Percentiles rank a stretch among this genome's conserved stretches.
Conservation (phyloP, 2,329 filamentous ascomycete species). For the Biscogniauxia marginata region DNA sequence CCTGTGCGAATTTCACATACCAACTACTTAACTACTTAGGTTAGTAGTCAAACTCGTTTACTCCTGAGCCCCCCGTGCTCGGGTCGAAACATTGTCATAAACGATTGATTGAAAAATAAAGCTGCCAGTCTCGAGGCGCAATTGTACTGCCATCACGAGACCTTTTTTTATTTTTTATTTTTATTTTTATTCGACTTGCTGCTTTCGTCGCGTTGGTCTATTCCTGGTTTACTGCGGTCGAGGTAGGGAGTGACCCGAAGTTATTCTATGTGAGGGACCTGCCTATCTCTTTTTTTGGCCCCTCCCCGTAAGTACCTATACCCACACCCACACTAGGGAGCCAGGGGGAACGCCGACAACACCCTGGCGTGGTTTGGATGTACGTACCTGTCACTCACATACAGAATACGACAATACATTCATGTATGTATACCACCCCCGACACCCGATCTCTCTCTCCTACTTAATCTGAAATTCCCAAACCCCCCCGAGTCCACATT, state of each 20-base stretch:
- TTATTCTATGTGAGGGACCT: neutral
- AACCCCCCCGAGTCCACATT: neutral
- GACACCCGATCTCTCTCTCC: conserved; percentile 6
- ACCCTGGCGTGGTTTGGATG: neutral
- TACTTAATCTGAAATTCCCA: conserved; percentile 17
- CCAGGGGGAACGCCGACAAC: conserved; percentile 4
- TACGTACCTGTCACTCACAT: neutral
- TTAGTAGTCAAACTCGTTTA: neutral
- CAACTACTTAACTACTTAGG: conserved; percentile 2
- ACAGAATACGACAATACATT: conserved; percentile 8
- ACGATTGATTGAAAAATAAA: conserved; percentile 6
- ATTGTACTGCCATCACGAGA: conserved; percentile 9
- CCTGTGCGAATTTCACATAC: conserved; percentile 6
- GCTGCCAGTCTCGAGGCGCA: conserved; percentile 1
- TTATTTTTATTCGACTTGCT: neutral
- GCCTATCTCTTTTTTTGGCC: neutral
- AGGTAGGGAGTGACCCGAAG: neutral
- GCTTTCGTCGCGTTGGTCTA: neutral
- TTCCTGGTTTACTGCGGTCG: neutral
- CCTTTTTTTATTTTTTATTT: neutral
- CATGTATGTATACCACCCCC: conserved; percentile 8
- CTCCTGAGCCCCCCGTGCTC: conserved; percentile 21
- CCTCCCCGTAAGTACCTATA: neutral
- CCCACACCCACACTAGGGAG: neutral
- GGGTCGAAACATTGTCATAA: conserved; percentile 27